phyloP scores from a whole-genome alignment of 73 alveolate species.

The Paramecium pentaurelia region DNA sequence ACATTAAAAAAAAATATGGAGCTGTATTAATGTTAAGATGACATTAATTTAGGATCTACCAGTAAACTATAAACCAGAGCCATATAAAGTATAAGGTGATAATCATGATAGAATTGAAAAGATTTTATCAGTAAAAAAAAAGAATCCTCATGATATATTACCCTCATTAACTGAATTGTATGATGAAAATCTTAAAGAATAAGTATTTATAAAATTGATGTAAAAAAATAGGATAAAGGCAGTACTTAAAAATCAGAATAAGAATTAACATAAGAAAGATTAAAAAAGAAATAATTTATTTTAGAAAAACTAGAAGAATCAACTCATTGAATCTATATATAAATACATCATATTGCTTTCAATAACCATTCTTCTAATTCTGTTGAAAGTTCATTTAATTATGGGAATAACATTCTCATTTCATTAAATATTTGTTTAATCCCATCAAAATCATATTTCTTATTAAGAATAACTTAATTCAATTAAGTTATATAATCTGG shows the following conservation, averaged over 20 bases:
- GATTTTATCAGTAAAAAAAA: conserved; percentile 56
- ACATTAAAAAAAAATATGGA: conserved; percentile 62
- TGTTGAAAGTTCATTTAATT: not conserved
- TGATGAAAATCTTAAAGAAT: conserved; percentile 29
- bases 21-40: not conserved
- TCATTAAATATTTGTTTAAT: not conserved
- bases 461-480: conserved; percentile 27
- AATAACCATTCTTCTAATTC: conserved; percentile 12
- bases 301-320: conserved; percentile 36
- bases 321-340: not conserved
- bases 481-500: conserved; percentile 63
- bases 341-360: not conserved
- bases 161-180: conserved; percentile 59
- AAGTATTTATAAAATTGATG: not conserved
- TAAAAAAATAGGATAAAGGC: not conserved
- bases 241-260: conserved; percentile 49
- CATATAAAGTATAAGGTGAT: conserved; percentile 48
- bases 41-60: conserved; percentile 50
- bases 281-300: conserved; percentile 40
- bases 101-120: conserved; percentile 62
- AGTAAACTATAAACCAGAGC: conserved; percentile 67
- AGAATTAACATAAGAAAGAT: conserved; percentile 36
- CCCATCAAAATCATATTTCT: conserved; percentile 49
- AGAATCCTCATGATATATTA: conserved; percentile 44
- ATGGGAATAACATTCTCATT: not conserved